Percentiles rank a stretch among this genome's conserved stretches.
Evolutionary conservation across 345 rosid genomes (phyloP).

Genomic region (Garcia nutans): DNA sequence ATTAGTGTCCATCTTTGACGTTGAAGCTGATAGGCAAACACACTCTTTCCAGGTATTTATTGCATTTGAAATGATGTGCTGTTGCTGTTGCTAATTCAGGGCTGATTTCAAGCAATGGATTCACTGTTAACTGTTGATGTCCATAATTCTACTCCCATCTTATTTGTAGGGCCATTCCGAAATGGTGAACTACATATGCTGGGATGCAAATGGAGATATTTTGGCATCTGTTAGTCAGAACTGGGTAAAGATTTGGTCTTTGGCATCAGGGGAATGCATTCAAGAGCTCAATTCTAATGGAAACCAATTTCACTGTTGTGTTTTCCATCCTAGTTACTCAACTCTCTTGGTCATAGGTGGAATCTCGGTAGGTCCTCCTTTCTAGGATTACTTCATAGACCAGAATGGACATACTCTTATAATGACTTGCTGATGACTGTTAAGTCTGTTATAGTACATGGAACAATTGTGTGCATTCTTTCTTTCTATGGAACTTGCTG

Average conservation of each 20-base stretch:
- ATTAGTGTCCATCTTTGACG: slow-evolving; percentile 55
- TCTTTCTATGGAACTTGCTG: too few species aligned
- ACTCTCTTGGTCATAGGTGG: slow-evolving; percentile 63
- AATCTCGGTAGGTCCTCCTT: slow-evolving; percentile 36
- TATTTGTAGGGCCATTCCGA: slow-evolving; percentile 54
- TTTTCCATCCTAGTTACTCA: slow-evolving; percentile 59
- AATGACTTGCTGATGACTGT: neutral
- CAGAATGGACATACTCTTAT: neutral
- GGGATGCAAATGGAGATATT: slow-evolving; percentile 61
- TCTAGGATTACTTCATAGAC: neutral
- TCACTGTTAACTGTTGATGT: neutral
- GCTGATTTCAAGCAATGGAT: neutral
- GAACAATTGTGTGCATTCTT: too few species aligned
- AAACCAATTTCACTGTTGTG: slow-evolving; percentile 61
- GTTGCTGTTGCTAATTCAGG: neutral
- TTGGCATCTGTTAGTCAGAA: slow-evolving; percentile 68
- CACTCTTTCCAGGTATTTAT: slow-evolving; percentile 52
- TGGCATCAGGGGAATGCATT: slow-evolving; percentile 56
- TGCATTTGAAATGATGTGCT: neutral
- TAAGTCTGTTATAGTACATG: neutral
- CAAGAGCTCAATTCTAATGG: slow-evolving; percentile 50
- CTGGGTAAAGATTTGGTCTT: slow-evolving; percentile 65
- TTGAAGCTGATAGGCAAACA: slow-evolving; percentile 50
- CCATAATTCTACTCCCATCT: neutral
- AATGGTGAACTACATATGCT: slow-evolving; percentile 54